phyloP scores from a whole-genome alignment of 352 stramenopile species.

The Phytophthora ramorum region DNA sequence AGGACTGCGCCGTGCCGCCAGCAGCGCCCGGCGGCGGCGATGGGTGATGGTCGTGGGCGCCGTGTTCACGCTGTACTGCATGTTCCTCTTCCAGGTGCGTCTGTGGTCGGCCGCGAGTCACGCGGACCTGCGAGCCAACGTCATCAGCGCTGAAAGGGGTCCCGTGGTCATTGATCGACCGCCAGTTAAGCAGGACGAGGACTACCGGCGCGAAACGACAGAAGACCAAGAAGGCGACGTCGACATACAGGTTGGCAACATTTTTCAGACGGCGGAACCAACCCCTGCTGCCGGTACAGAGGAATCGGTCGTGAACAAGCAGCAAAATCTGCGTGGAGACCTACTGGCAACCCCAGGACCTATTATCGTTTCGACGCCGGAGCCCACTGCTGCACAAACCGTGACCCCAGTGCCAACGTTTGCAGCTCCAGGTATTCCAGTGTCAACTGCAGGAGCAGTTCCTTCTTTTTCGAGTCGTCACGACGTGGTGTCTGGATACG shows the following conservation, averaged over 20 bases:
- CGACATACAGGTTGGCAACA: background rate
- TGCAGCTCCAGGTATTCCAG: slow-evolving; percentile 1
- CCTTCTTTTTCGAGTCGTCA: slow-evolving; percentile 49
- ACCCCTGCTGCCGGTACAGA: background rate
- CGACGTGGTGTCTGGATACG: slow-evolving; percentile 55
- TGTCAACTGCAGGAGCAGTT: background rate
- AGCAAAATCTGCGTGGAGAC: slow-evolving; percentile 22
- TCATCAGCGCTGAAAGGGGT: slow-evolving; percentile 21
- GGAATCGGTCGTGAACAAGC: background rate
- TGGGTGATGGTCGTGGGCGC: slow-evolving; percentile 21
- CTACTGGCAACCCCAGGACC: slow-evolving; percentile 14
- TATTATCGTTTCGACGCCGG: slow-evolving; percentile 10
- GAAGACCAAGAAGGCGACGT: background rate
- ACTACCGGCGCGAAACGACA: slow-evolving; percentile 5
- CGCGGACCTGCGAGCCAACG: slow-evolving; percentile 36
- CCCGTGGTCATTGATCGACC: slow-evolving; percentile 6
- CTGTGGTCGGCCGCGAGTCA: slow-evolving; percentile 31
- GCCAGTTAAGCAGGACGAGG: slow-evolving; percentile 6
- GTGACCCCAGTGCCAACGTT: slow-evolving; percentile 1
- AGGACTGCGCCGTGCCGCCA: slow-evolving; percentile 13
- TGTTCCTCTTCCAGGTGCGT: slow-evolving; percentile 34
- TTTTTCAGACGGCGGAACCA: background rate
- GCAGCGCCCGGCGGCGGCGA: slow-evolving; percentile 13
- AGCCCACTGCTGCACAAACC: background rate
- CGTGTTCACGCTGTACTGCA: slow-evolving; percentile 28